Evolutionary conservation across 2,329 filamentous ascomycete genomes (phyloP).

Genomic region (Trichoderma atroviride): DNA sequence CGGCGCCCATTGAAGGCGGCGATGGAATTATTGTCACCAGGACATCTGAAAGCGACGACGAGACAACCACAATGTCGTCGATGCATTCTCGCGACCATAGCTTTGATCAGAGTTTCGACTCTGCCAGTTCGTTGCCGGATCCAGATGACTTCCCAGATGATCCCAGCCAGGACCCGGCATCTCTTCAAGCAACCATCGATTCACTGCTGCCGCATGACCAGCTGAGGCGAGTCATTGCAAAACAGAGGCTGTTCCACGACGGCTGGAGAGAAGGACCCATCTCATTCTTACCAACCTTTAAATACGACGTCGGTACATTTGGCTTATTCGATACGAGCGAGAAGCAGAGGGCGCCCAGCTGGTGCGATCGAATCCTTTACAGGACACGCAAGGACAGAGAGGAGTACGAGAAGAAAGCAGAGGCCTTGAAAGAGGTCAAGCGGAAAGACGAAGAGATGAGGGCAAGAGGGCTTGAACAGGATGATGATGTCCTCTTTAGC

Average conservation of each 20-base stretch:
- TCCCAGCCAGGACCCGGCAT: slow-evolving; percentile 76
- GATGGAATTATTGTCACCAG: slow-evolving; percentile 55
- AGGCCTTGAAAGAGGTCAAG: slow-evolving; percentile 67
- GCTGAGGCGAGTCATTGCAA: slow-evolving; percentile 70
- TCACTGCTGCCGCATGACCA: slow-evolving; percentile 91
- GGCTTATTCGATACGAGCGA: slow-evolving; percentile 94
- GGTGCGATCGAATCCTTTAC: slow-evolving; percentile 94
- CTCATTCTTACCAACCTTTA: slow-evolving; percentile 90
- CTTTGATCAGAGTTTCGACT: slow-evolving; percentile 48
- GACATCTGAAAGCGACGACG: slow-evolving; percentile 51
- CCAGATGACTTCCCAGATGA: slow-evolving; percentile 69
- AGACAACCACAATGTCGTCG: slow-evolving; percentile 42
- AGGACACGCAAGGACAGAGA: slow-evolving; percentile 73
- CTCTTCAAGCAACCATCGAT: slow-evolving; percentile 83
- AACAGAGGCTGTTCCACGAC: slow-evolving; percentile 81
- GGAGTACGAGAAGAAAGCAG: slow-evolving; percentile 63
- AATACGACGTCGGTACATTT: slow-evolving; percentile 94
- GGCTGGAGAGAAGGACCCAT: slow-evolving; percentile 91
- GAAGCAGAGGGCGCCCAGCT: slow-evolving; percentile 88
- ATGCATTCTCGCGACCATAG: slow-evolving; percentile 39
- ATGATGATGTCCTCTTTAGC: slow-evolving; percentile 86
- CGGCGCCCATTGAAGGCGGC: slow-evolving; percentile 48
- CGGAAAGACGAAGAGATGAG: slow-evolving; percentile 85
- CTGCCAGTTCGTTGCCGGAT: slow-evolving; percentile 54
- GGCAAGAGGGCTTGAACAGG: slow-evolving; percentile 72